Evolutionary conservation across 768 basidiomycete species (phyloP).

Genomic region (Leccinum olivaceopallidum): DNA sequence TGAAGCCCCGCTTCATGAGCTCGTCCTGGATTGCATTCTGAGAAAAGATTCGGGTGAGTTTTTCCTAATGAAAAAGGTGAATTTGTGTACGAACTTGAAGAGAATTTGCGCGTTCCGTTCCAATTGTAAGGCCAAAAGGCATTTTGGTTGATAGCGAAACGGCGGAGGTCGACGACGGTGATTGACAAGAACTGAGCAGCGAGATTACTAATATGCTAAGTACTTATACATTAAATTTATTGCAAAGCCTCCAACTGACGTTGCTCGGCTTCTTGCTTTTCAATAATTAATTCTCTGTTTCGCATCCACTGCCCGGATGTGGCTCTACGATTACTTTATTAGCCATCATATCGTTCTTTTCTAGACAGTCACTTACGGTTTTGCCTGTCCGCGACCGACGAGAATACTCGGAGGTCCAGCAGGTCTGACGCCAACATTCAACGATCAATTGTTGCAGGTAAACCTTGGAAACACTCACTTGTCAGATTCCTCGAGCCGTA

Average conservation of each 20-base stretch:
- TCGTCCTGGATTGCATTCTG: slow-evolving; percentile 82
- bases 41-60: slow-evolving; percentile 16
- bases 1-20: slow-evolving; percentile 72
- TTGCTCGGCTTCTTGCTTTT: slow-evolving; percentile 17
- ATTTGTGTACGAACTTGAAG: slow-evolving; percentile 55
- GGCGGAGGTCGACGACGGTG: slow-evolving; percentile 25
- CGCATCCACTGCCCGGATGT: slow-evolving; percentile 6
- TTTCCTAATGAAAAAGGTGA: slow-evolving; percentile 12
- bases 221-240: slow-evolving; percentile 2
- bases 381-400: neutral
- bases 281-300: slow-evolving; percentile 13
- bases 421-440: slow-evolving; percentile 3
- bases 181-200: slow-evolving; percentile 26
- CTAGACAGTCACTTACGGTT: slow-evolving; percentile 5
- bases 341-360: neutral
- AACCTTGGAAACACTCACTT: slow-evolving; percentile 4
- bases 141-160: slow-evolving; percentile 38
- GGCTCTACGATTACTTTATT: neutral
- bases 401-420: slow-evolving; percentile 10
- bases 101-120: slow-evolving; percentile 70
- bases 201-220: slow-evolving; percentile 31
- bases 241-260: slow-evolving; percentile 7
- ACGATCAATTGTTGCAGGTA: neutral
- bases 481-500: neutral
- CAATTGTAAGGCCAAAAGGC: slow-evolving; percentile 77